Evolutionary conservation across 345 rosid genomes (phyloP).

Genomic region (Luvunga scandens): DNA sequence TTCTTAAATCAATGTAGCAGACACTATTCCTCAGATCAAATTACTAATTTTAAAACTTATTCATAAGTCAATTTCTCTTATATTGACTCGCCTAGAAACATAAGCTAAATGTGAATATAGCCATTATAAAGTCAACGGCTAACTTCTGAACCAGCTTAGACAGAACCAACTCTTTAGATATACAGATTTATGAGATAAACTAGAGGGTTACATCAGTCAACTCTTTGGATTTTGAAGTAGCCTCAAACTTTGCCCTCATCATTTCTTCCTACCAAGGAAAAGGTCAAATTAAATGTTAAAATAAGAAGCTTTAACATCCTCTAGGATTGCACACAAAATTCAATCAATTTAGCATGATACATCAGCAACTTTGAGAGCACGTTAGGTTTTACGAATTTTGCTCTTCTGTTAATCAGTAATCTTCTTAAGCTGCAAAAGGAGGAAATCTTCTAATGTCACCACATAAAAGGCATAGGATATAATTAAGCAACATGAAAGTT

Average conservation of each 20-base stretch:
- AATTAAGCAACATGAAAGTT: neutral
- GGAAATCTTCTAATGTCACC: neutral
- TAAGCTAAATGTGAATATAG: neutral
- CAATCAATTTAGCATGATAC: constrained; percentile 30
- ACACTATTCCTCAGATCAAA: neutral
- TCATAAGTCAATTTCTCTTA: neutral
- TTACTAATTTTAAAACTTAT: neutral
- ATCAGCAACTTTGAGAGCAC: constrained; percentile 91
- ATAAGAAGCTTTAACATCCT: neutral
- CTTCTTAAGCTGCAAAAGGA: constrained; percentile 63
- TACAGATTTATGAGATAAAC: neutral
- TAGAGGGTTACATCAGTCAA: constrained; percentile 60
- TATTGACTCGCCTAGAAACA: neutral
- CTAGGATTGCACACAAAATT: neutral
- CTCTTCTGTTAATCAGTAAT: constrained; percentile 68
- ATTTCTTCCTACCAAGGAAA: constrained; percentile 63
- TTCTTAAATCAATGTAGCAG: neutral
- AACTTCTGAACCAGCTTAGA: neutral
- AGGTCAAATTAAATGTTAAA: neutral
- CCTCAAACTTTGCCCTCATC: constrained; percentile 78
- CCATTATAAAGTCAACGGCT: neutral
- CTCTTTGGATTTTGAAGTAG: constrained; percentile 60
- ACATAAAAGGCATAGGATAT: neutral
- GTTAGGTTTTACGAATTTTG: constrained; percentile 76
- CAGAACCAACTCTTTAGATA: neutral